Base-by-base conservation (phyloP, 352 stramenopile genomes). In the Pythium vanterpoolii region DNA sequence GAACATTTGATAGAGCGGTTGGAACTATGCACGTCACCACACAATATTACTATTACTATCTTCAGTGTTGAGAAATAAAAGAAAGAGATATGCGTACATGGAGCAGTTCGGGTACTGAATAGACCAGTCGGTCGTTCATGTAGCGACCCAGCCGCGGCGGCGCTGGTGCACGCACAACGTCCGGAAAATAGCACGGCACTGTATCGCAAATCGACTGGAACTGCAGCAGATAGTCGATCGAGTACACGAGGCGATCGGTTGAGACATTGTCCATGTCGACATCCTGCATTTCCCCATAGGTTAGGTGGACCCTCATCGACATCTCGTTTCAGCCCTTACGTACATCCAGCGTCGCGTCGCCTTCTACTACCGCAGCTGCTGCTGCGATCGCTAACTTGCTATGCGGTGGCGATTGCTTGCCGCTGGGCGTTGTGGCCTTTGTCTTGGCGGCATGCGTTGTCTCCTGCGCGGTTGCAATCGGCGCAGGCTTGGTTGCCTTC, bases 1-100 rank as follows among this genome's bases (percentile, higher is more conserved):
- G 62, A 86, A 80, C 76, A 75, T 83, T 51, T 76, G 60, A 28
- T 84, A 93, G 43, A 93, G 66, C 34, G 73, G 68, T 60, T 89
- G 80, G 57, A 90, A 93, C 80, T 90, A 47, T 16, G n/a, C n/a
- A n/a, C n/a, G n/a, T n/a, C n/a, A 43, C 28, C 13, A 39, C 50
- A 59, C 18, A 13, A 27, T 10, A 46, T n/a, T n/a, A n/a, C n/a
- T 16, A 46, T 27, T 27, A 27, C 13, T 28, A 24, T 19, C n/a
- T 16, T 28, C 21, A 48, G 50, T 13, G 2, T 24, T 30, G 18
- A 46, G 14, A 5, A 19, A 30, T 19, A 13, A 31, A 3, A 38
- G 14, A 34, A 6, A 26, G 21, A 16, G n/a, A 11, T 3, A 24
- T 1, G 3, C 53, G 13, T 60, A 58, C 51, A n/a, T 47, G 56